Percentiles rank a stretch among this genome's conserved stretches.
phyloP scores from a whole-genome alignment of 2,329 filamentous ascomycete genomes.

The Fusarium denticulatum region DNA sequence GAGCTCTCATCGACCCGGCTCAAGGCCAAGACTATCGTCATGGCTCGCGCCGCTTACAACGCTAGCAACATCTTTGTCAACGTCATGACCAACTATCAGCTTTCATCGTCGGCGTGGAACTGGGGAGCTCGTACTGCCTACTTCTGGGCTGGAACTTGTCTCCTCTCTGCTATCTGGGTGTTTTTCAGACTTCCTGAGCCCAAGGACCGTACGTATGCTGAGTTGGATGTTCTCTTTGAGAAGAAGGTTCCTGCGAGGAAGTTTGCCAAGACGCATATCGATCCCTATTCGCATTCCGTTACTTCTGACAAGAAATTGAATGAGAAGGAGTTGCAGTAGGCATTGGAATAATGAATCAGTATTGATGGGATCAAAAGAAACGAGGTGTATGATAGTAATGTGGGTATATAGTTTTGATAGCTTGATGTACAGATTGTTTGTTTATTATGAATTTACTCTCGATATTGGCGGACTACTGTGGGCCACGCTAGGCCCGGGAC shows the following conservation, averaged over 20 bases:
- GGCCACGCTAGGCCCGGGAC: constrained; percentile 20
- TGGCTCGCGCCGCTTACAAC: constrained; percentile 57
- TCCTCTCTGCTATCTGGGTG: constrained; percentile 60
- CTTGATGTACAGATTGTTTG: neutral
- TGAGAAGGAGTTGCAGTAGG: constrained; percentile 21
- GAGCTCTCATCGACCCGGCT: constrained; percentile 65
- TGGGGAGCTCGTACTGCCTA: constrained; percentile 60
- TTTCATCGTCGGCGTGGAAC: constrained; percentile 57
- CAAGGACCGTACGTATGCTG: constrained; percentile 58
- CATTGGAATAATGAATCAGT: neutral
- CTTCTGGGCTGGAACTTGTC: constrained; percentile 60
- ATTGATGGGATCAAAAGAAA: neutral
- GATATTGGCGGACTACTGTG: neutral
- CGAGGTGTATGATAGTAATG: neutral
- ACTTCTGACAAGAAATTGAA: constrained; percentile 2
- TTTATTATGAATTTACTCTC: neutral
- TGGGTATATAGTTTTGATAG: neutral
- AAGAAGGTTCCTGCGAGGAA: constrained; percentile 51
- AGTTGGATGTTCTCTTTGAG: constrained; percentile 56
- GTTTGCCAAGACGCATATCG: constrained; percentile 52
- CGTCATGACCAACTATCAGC: constrained; percentile 59
- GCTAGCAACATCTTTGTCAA: constrained; percentile 62
- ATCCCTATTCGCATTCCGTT: constrained; percentile 45
- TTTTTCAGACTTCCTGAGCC: constrained; percentile 64
- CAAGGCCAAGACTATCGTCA: constrained; percentile 64